Base-by-base conservation (phyloP, 768 basidiomycete genomes). In the Suillus ampliporus region DNA sequence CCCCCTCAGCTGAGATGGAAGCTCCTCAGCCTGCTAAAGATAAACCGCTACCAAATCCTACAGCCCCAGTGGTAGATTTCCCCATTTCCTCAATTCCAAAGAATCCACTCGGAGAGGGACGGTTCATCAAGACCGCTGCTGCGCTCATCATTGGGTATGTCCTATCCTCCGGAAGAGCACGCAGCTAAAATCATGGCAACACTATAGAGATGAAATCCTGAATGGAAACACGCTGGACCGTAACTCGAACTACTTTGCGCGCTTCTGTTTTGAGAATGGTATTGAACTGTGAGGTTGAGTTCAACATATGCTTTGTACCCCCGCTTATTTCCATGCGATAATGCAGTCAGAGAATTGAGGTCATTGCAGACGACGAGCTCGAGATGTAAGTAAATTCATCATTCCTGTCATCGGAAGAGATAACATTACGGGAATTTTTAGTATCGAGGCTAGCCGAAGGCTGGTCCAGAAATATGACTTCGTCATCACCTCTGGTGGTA, bases 401-500 rank as follows among this genome's bases (percentile, higher is more conserved):
- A 17, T 40, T 44, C 28, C 26, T 14, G n/a, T 47, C 11, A 13
- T 56, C 26, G 19, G 23, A 28, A 19, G 17, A 19, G 35, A 56
- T 56, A 51, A 65, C 23, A 19, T 50, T 44, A 14, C n/a, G 21
- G 14, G 34, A 35, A 53, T 19, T 38, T 15, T 17, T 71, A 95
- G 94, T 62, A 80, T 92, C 61, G 93, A 97, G 71, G 95, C 96
- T 9, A 93, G 92, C 41, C 80, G 86, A 62, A 82, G 94, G 23
- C 86, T 99, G 84, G 89, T 90, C 40, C 76, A 81, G 43, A 85
- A 85, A 50, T 96, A 95, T 74, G 96, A 98, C 74, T 89, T 95
- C 68, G 95, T 98, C 35, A 83, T 98, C 58, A 96, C 94, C 0
- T 89, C 88, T 17, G 95, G 96, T 2, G 95, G 96, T 1, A 94